Conservation (phyloP, 345 rosid species). For the Kernera saxatilis region DNA sequence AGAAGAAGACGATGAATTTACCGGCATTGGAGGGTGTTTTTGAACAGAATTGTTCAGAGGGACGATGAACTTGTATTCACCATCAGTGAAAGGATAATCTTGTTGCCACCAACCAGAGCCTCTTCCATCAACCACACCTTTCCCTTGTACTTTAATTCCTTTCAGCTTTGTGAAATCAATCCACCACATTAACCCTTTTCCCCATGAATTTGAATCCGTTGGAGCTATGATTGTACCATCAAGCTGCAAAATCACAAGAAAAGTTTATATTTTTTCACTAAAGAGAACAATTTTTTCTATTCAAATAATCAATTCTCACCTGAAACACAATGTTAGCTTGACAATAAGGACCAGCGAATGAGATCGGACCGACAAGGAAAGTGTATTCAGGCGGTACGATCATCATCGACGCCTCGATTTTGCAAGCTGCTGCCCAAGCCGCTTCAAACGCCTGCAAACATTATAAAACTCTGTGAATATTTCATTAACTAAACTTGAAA, state of each 20-base stretch:
- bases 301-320: slow-evolving; percentile 34
- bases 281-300: not conserved
- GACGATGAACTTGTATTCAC: slow-evolving; percentile 47
- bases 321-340: slow-evolving; percentile 72
- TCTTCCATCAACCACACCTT: slow-evolving; percentile 86
- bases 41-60: slow-evolving; percentile 56
- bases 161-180: slow-evolving; percentile 78
- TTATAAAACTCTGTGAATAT: not conserved
- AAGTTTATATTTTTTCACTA: not conserved
- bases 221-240: slow-evolving; percentile 93
- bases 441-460: slow-evolving; percentile 77
- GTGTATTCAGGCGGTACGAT: slow-evolving; percentile 43
- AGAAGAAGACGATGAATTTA: slow-evolving; percentile 28
- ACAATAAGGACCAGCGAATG: slow-evolving; percentile 96
- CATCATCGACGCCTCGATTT: slow-evolving; percentile 62
- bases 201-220: slow-evolving; percentile 56
- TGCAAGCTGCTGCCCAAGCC: slow-evolving; percentile 90
- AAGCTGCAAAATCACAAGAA: slow-evolving; percentile 42
- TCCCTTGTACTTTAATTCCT: slow-evolving; percentile 77
- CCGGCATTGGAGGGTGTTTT: slow-evolving; percentile 56
- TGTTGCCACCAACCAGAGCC: slow-evolving; percentile 97
- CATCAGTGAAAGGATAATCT: slow-evolving; percentile 48
- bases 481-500: not conserved
- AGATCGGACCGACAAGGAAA: slow-evolving; percentile 82
- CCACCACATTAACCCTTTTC: slow-evolving; percentile 75